phyloP scores from a whole-genome alignment of 75 land plant species.

The Pinus tabuliformis region DNA sequence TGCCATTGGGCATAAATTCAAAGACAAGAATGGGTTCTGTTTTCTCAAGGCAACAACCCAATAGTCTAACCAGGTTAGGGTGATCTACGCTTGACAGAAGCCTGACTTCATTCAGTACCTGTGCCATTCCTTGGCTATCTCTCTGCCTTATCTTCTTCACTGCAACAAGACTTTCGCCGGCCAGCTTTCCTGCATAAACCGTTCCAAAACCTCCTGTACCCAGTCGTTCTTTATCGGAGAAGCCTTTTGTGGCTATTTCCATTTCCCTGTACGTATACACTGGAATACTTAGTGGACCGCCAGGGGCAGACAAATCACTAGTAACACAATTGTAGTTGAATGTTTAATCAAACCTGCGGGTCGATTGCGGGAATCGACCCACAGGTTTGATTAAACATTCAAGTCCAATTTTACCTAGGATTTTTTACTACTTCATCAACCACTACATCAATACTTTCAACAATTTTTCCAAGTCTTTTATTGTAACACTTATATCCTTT shows the following conservation, averaged over 20 bases:
- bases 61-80: constrained; percentile 20
- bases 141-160: constrained; percentile 33
- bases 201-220: constrained; percentile 41
- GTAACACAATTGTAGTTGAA: too few relatives aligned
- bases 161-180: constrained; percentile 18
- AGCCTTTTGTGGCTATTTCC: constrained; percentile 23
- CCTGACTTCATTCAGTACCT: constrained; percentile 20
- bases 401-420: too few relatives aligned
- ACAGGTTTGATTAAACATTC: too few relatives aligned
- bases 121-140: constrained; percentile 13
- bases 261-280: constrained; percentile 23
- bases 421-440: too few relatives aligned
- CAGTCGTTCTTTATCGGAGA: constrained; percentile 11
- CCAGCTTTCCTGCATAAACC: constrained; percentile 24
- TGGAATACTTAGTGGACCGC: constrained; percentile 1
- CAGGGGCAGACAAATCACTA: neutral
- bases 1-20: constrained; percentile 37
- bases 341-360: too few relatives aligned
- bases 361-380: too few relatives aligned
- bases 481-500: too few relatives aligned
- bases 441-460: too few relatives aligned
- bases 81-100: constrained; percentile 22
- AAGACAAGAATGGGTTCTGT: constrained; percentile 33
- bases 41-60: constrained; percentile 16
- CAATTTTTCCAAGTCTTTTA: too few relatives aligned